A percentile compares a stretch with the other conserved stretches of the same genome.
Evolutionary conservation across 257 asterid species (phyloP).

Genomic region (Solanum bulbocastanum): DNA sequence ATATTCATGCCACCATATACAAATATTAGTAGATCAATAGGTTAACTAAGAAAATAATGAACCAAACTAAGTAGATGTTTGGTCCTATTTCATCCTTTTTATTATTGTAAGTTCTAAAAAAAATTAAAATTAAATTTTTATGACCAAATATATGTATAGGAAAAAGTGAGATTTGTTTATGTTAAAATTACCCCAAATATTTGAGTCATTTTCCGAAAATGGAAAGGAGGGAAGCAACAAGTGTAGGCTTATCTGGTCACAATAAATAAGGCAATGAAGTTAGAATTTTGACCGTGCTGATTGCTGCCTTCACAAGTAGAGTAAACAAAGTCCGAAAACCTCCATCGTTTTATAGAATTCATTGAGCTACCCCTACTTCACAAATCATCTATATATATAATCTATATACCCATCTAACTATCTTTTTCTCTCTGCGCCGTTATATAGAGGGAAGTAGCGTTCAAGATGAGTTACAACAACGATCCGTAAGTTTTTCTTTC

Average conservation of each 20-base stretch:
- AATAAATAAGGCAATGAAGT: background rate
- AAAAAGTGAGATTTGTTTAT: background rate
- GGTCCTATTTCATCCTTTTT: background rate
- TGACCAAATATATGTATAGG: background rate
- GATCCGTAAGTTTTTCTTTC: constrained; percentile 42
- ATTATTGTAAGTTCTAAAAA: too few species aligned
- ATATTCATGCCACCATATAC: background rate
- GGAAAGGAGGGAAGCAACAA: background rate
- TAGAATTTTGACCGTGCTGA: background rate
- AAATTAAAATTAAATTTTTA: too few species aligned
- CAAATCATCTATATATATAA: background rate
- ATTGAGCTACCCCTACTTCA: background rate
- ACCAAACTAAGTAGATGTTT: background rate
- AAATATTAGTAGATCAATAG: too few species aligned
- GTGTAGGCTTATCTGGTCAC: background rate
- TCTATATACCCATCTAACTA: background rate
- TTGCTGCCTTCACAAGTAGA: background rate
- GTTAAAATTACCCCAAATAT: background rate
- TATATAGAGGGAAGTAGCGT: background rate
- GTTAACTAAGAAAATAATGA: background rate
- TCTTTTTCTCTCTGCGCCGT: background rate
- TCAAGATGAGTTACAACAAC: constrained; percentile 46
- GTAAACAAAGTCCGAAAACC: background rate
- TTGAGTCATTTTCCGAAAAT: background rate
- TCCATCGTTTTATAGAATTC: background rate